Evolutionary conservation across 1,284 basidiomycete genomes (phyloP).

Genomic region (Mycena citricolor): DNA sequence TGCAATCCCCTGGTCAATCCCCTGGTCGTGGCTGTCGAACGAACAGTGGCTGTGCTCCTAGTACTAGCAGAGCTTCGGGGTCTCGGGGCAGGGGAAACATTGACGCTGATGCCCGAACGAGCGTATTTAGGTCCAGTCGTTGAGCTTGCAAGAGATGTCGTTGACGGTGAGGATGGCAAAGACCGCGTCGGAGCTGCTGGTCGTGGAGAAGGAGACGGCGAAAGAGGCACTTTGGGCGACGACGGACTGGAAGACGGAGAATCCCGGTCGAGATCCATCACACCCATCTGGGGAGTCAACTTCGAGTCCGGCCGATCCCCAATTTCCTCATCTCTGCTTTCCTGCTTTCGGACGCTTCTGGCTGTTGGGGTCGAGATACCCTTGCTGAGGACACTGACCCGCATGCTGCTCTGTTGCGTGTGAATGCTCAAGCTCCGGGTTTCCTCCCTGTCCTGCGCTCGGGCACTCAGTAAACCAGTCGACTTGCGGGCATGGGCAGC

Average conservation of each 20-base stretch:
- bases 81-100: conserved; percentile 13
- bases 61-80: conserved; percentile 18
- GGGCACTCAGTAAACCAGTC: conserved; percentile 9
- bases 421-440: conserved; percentile 22
- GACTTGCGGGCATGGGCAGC: conserved; percentile 18
- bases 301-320: conserved; percentile 61
- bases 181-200: no score
- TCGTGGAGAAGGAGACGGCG: no score
- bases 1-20: no score
- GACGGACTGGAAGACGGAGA: no score
- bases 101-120: conserved; percentile 11
- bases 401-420: conserved; percentile 37
- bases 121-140: conserved; percentile 13
- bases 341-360: conserved; percentile 5
- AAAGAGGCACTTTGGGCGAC: conserved; percentile 14
- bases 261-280: no score
- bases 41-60: conserved; percentile 22
- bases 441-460: conserved; percentile 9
- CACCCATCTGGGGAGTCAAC: conserved; percentile 44
- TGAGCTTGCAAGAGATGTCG: neutral
- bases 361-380: conserved; percentile 32
- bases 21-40: conserved; percentile 24
- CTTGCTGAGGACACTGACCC: conserved; percentile 57
- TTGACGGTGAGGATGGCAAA: no score
- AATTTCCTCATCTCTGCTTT: neutral